Evolutionary conservation across 2,329 filamentous ascomycete species (phyloP).

Genomic region (Pseudocercospora eumusae): DNA sequence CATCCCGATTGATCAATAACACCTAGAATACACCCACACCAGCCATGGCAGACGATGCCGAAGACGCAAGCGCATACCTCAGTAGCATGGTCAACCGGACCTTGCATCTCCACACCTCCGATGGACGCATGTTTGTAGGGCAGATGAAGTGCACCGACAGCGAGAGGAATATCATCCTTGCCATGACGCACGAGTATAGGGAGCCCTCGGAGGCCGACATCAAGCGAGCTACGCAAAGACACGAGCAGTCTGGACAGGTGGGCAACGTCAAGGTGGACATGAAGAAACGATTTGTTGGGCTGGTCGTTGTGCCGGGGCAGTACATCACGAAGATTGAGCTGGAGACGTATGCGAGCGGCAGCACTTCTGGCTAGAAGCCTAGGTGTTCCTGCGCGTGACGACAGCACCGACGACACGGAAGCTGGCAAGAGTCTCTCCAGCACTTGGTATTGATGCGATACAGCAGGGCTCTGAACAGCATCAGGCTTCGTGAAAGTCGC

Average conservation of each 20-base stretch:
- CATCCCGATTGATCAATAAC: not conserved
- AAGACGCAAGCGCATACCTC: slow-evolving; percentile 36
- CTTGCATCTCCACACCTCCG: slow-evolving; percentile 75
- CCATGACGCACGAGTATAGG: slow-evolving; percentile 86
- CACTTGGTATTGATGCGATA: not conserved
- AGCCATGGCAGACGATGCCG: slow-evolving; percentile 16
- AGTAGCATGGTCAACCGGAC: slow-evolving; percentile 57
- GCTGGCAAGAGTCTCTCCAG: not conserved
- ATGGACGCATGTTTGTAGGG: slow-evolving; percentile 85
- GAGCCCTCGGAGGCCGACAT: slow-evolving; percentile 58
- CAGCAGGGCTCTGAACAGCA: not conserved
- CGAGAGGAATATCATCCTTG: slow-evolving; percentile 79
- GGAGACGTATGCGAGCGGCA: slow-evolving; percentile 58
- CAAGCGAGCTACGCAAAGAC: slow-evolving; percentile 39
- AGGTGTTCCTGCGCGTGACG: not conserved
- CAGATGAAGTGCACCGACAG: slow-evolving; percentile 93
- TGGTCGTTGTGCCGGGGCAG: slow-evolving; percentile 85
- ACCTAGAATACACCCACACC: no score
- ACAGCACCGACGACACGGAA: not conserved
- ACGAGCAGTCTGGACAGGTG: slow-evolving; percentile 34
- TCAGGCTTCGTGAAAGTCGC: not conserved
- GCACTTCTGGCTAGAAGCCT: not conserved
- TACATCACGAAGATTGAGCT: slow-evolving; percentile 87
- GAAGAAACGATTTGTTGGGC: slow-evolving; percentile 80
- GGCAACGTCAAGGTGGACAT: slow-evolving; percentile 65